These are phyloP conservation scores for Solanum hybrid DNA, from an alignment of 305 asterid species.

Conservation along the genomic window DNA sequence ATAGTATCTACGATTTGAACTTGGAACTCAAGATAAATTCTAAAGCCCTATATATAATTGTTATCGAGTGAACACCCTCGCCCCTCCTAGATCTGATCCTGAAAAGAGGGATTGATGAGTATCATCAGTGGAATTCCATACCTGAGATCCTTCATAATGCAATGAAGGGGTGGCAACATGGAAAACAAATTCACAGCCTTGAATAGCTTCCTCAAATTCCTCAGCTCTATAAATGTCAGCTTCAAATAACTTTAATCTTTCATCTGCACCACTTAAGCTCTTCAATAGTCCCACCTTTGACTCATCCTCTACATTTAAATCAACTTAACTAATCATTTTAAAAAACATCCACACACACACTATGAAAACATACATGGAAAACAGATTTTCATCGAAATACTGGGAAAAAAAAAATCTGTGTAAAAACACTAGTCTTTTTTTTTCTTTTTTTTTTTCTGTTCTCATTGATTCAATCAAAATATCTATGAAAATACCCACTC, in stretches of 20 bases:
- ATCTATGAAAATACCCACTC: background rate
- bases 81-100: background rate
- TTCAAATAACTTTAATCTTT: slow-evolving; percentile 24
- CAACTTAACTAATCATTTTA: background rate
- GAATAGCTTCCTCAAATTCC: slow-evolving; percentile 27
- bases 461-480: background rate
- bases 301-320: slow-evolving; percentile 16
- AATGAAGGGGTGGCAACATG: slow-evolving; percentile 39
- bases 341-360: background rate
- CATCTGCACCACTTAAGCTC: slow-evolving; percentile 15
- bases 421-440: no score
- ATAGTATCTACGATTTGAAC: no score
- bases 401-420: background rate
- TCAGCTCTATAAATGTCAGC: slow-evolving; percentile 33
- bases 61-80: background rate
- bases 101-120: no score
- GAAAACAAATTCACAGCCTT: slow-evolving; percentile 30
- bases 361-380: no score
- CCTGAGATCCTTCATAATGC: slow-evolving; percentile 18
- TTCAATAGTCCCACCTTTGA: slow-evolving; percentile 26
- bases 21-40: background rate
- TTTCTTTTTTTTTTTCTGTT: no score
- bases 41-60: background rate
- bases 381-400: background rate
- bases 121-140: background rate